Evolutionary conservation across 139 green algal genomes (phyloP), one percentile per base, ranked within the genome.

Genomic region (Astrephomene gubernaculifera): DNA sequence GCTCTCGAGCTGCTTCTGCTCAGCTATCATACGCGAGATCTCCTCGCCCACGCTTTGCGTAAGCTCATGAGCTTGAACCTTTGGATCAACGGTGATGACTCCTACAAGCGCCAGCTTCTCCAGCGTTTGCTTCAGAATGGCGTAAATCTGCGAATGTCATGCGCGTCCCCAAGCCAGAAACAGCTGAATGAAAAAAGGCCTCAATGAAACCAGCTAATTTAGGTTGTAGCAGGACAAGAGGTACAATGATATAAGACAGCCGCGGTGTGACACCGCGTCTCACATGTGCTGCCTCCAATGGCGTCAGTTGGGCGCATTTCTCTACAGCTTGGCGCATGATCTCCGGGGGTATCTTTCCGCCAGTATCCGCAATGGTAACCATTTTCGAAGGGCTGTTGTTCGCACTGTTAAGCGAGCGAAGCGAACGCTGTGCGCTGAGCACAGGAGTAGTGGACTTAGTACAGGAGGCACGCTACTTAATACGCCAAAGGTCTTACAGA

Each of bases 21-120:
- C 81, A 14, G 76, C 79, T 33, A 97, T 94, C 87, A 96, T 92
- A 4, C 89, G 81, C 4, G 90, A 93, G 67, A 97, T 96, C 52
- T 96, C 95, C 69, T 95, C 93, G 4, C 95, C 95, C 3, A 96
- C 93, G 60, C 86, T 93, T 60, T 93, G 89, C 7, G 92, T 94
- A 17, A 96, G 87, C 53, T 94, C 90, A 60, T 94, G 87, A 12
- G 93, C 93, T 76, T 96, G 92, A 19, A 93, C 89, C 71, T 90
- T 87, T 1, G 91, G 92, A 78, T 96, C 94, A 6, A 95, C 91
- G 22, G 81, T 91, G 45, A 94, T 94, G 2, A 87, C 75, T 29
- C 92, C 90, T 1, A 95, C 86, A 29, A 95, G 75, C 0, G 89
- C 79, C 0, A 95, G 87, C 83, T 93, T 93, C 31, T 95, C 87